Base-by-base conservation (phyloP, 31 red algal genomes). In the Porphyra umbilicalis region DNA sequence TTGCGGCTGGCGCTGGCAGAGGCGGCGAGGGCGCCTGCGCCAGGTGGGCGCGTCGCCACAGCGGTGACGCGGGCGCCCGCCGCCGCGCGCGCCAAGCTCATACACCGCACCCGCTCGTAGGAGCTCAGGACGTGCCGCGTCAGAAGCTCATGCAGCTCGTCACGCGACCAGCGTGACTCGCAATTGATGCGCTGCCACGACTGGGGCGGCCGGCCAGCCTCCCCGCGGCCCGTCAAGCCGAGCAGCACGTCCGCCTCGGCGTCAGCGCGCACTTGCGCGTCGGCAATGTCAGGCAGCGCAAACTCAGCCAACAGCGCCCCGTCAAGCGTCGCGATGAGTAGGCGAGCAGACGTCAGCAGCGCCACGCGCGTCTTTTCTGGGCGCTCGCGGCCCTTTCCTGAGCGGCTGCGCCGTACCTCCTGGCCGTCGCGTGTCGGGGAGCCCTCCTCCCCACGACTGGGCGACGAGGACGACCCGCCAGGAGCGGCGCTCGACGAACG, bases 311-410 rank as follows among this genome's bases (percentile, higher is more conserved):
- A 40, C 35, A 99, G 81, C 33, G 91, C 91, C 33, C 93, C 93
- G 87, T 99, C 94, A 33, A 99, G 77, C 35, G 93, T 94, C 10
- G 94, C 83, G 40, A 99, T 88, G 68, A 95, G 82, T 32, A 99
- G 81, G 30, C 94, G 82, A 75, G 87, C 83, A 7, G 83, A 82
- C 30, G 97, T 95, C 14, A 99, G 75, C 8, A 99, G 84, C 8
- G 88, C 93, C 15, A 84, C 90, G 39, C 91, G 81, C 85, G 90
- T 90, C 79, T 96, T 96, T 79, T 96, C 94, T 8, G 94, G 89
- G 32, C 88, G 81, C 85, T 96, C 88, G 5, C 84, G 85, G 77
- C 92, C 57, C 25, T 71, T 71, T 18, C 14, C 57, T 7, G 57
- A 18, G 57, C 32, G 40, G 42, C 83, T 77, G 7, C 83, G 36